Evolutionary conservation across 1,139 yeast genomes (phyloP).

Genomic region (Sugiyamaella novakii): DNA sequence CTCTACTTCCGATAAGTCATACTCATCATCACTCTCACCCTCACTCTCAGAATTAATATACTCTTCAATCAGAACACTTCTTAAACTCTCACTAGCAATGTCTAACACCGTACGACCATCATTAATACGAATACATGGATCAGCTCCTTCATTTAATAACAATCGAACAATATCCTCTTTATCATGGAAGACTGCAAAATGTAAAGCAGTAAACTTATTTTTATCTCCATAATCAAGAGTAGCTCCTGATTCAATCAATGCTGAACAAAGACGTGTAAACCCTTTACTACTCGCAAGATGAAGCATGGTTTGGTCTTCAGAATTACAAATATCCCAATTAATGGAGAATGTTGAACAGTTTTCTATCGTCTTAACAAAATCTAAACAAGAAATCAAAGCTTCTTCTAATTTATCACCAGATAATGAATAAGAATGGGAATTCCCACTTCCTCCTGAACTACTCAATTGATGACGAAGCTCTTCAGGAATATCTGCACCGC

Average conservation of each 20-base stretch:
- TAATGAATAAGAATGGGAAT: constrained; percentile 23
- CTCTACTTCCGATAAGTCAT: neutral
- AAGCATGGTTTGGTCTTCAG: constrained; percentile 77
- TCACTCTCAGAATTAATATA: constrained; percentile 39
- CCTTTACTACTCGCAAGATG: constrained; percentile 78
- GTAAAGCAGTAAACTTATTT: constrained; percentile 79
- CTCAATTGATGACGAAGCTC: constrained; percentile 6
- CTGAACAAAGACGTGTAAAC: constrained; percentile 57
- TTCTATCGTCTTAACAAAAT: constrained; percentile 50
- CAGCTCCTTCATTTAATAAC: constrained; percentile 64
- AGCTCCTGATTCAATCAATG: constrained; percentile 72
- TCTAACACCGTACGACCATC: constrained; percentile 54
- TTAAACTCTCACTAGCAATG: constrained; percentile 41
- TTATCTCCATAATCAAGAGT: constrained; percentile 67
- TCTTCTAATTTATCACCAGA: constrained; percentile 57
- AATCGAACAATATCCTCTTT: constrained; percentile 58
- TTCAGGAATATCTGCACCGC: constrained; percentile 8
- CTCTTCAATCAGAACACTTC: constrained; percentile 22
- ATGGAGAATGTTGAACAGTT: constrained; percentile 57
- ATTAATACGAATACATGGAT: constrained; percentile 53
- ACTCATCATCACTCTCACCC: constrained; percentile 21
- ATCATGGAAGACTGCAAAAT: constrained; percentile 75
- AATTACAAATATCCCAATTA: constrained; percentile 74
- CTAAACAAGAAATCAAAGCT: constrained; percentile 63
- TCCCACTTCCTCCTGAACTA: constrained; percentile 18